phyloP scores from a whole-genome alignment of 805 yeast species.

The Myxozyma neglecta region DNA sequence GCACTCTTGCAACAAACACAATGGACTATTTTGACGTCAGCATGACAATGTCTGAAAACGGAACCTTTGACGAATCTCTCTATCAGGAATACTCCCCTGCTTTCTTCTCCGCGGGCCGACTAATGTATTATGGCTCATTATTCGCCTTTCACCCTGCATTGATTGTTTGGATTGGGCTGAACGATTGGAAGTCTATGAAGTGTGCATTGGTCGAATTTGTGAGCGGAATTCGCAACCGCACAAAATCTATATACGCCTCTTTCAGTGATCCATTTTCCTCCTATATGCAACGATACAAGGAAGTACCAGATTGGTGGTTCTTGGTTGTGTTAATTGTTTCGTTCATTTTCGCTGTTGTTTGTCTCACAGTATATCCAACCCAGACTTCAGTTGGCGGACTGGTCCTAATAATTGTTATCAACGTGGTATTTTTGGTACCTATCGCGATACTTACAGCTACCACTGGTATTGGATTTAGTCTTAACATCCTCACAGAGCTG shows the following conservation, averaged over 20 bases:
- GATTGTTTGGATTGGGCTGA: slow-evolving; percentile 2
- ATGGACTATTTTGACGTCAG: slow-evolving; percentile 53
- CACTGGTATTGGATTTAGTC: slow-evolving; percentile 59
- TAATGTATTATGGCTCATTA: slow-evolving; percentile 59
- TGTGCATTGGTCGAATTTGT: slow-evolving; percentile 32
- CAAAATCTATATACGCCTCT: slow-evolving; percentile 28
- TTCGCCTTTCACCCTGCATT: slow-evolving; percentile 51
- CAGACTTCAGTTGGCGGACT: slow-evolving; percentile 66
- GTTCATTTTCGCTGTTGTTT: slow-evolving; percentile 48
- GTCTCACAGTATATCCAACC: slow-evolving; percentile 45
- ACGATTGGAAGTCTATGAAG: slow-evolving; percentile 3
- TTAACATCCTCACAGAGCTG: slow-evolving; percentile 63
- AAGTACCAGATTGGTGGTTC: slow-evolving; percentile 69
- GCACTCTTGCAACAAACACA: slow-evolving; percentile 51
- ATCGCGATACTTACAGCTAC: slow-evolving; percentile 61
- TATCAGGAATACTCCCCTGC: slow-evolving; percentile 65
- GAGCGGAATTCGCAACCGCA: not conserved
- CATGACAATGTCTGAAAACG: slow-evolving; percentile 48
- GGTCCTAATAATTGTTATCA: slow-evolving; percentile 56
- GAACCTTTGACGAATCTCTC: slow-evolving; percentile 47
- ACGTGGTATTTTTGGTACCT: slow-evolving; percentile 59
- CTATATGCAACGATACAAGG: slow-evolving; percentile 57
- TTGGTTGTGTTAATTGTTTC: slow-evolving; percentile 47
- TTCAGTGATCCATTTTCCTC: slow-evolving; percentile 53
- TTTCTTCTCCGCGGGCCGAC: slow-evolving; percentile 55